Base-by-base conservation (phyloP, 2,329 filamentous ascomycete genomes). In the Whalleya microplaca region DNA sequence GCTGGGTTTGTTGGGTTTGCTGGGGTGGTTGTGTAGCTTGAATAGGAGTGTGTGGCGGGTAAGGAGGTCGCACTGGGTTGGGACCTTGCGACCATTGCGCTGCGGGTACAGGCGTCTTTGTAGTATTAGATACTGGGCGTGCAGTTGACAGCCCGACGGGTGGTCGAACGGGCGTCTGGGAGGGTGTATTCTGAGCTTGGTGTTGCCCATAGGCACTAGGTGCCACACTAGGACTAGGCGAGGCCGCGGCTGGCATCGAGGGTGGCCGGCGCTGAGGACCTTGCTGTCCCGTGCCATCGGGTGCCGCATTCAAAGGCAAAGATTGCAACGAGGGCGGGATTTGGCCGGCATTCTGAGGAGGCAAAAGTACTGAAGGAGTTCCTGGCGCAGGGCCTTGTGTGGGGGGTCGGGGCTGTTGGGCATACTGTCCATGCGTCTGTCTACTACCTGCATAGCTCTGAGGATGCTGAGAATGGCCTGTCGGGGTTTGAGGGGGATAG, bases 391-490 rank as follows among this genome's bases (percentile, higher is more conserved):
- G 58, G 14, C 54, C 64, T 32, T 73, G 72, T 7, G 73, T 62
- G 64, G 72, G 67, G 64, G 71, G 71, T 45, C 75, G 72, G 43
- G 71, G 72, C 47, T 75, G 67, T 45, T 67, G 61, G 21, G 55
- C 41, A 40, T 56, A 51, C 29, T 66, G 67, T 42, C 66, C 68
- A 27, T 64, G 56, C 14, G 63, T 52, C 46, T 65, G 66, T 49
- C 66, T 64, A 12, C 59, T 56, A 32, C 52, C 45, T 48, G 45
- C 21, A 53, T 68, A 68, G 41, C 58, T 62, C 37, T 66, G 71
- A 21, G 63, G 58, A 42, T 59, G 60, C 51, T 66, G 70, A 48
- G 64, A 58, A 47, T 71, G 56, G 45, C 54, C 58, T 8, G 61
- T 20, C 21, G 62, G 43, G 43, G 65, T 41, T 37, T 67, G 67